These are phyloP conservation scores for Metschnikowia henanensis DNA, from an alignment of 805 yeast species.

Conservation along the genomic window DNA sequence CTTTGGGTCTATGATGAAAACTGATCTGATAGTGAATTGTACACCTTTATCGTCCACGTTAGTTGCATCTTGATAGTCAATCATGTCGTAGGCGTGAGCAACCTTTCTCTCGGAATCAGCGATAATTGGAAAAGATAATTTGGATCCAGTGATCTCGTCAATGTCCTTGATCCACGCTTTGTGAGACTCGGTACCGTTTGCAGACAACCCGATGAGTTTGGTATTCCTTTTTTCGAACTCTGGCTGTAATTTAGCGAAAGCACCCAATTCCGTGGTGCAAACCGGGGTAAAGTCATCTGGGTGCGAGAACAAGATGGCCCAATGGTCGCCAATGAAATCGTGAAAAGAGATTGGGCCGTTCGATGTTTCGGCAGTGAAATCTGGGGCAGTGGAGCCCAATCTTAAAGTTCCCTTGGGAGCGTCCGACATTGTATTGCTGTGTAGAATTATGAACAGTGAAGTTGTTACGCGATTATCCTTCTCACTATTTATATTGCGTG, in stretches of 20 bases:
- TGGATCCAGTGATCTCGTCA: slow-evolving; percentile 78
- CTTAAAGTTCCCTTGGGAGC: slow-evolving; percentile 40
- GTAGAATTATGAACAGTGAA: too few species aligned
- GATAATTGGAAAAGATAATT: slow-evolving; percentile 84
- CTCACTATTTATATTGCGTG: slow-evolving; percentile 1
- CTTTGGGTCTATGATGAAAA: slow-evolving; percentile 85
- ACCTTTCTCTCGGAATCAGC: slow-evolving; percentile 87
- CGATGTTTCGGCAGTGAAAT: slow-evolving; percentile 82
- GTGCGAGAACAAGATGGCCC: slow-evolving; percentile 90
- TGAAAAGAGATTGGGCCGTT: slow-evolving; percentile 84
- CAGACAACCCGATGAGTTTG: slow-evolving; percentile 87
- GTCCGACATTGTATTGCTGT: slow-evolving; percentile 17
- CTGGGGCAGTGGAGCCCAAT: slow-evolving; percentile 85
- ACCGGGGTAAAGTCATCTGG: slow-evolving; percentile 98
- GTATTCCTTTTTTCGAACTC: slow-evolving; percentile 84
- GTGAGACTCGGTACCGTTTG: slow-evolving; percentile 80
- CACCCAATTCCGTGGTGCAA: slow-evolving; percentile 95
- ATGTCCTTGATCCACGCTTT: slow-evolving; percentile 88
- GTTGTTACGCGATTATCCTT: not conserved
- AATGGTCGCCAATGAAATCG: slow-evolving; percentile 78
- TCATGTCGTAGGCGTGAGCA: slow-evolving; percentile 83
- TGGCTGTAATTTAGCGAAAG: slow-evolving; percentile 84
- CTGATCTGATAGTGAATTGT: slow-evolving; percentile 88
- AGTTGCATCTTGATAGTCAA: slow-evolving; percentile 80
- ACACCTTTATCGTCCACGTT: slow-evolving; percentile 66